Evolutionary conservation across 2,329 filamentous ascomycete species (phyloP).

Genomic region (Colletotrichum trifolii): DNA sequence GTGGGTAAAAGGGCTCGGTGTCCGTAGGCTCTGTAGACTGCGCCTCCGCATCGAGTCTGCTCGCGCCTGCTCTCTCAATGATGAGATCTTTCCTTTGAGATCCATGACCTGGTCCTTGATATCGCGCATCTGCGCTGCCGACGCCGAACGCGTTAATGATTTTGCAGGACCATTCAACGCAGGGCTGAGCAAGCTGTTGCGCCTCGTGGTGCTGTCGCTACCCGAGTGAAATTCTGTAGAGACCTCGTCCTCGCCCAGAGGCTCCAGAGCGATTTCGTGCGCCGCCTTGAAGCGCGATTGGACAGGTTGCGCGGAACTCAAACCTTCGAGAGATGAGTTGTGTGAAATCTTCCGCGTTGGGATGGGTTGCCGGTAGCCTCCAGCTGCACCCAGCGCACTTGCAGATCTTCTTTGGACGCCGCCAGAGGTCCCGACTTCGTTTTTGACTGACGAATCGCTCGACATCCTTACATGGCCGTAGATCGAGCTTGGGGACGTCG

Average conservation of each 20-base stretch:
- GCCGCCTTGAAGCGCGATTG: slow-evolving; percentile 51
- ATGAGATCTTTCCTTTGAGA: slow-evolving; percentile 86
- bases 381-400: slow-evolving; percentile 71
- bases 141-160: slow-evolving; percentile 72
- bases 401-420: slow-evolving; percentile 66
- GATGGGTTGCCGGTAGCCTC: slow-evolving; percentile 65
- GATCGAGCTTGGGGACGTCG: slow-evolving; percentile 40
- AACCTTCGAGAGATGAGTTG: slow-evolving; percentile 54
- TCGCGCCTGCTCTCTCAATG: slow-evolving; percentile 79
- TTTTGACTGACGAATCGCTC: slow-evolving; percentile 61
- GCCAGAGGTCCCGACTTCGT: slow-evolving; percentile 29
- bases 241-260: slow-evolving; percentile 65
- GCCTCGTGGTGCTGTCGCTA: slow-evolving; percentile 46
- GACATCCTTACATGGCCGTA: slow-evolving; percentile 69
- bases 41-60: slow-evolving; percentile 82
- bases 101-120: slow-evolving; percentile 88
- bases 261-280: slow-evolving; percentile 60
- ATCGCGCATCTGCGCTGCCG: slow-evolving; percentile 77
- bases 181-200: slow-evolving; percentile 57
- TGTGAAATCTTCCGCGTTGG: slow-evolving; percentile 57
- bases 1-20: slow-evolving; percentile 82
- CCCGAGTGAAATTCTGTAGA: slow-evolving; percentile 43
- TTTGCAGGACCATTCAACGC: slow-evolving; percentile 54
- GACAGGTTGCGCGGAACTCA: slow-evolving; percentile 50
- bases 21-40: slow-evolving; percentile 80